Evolutionary conservation across 306 rosid genomes (phyloP).

Genomic region (Astragalus membranaceus): DNA sequence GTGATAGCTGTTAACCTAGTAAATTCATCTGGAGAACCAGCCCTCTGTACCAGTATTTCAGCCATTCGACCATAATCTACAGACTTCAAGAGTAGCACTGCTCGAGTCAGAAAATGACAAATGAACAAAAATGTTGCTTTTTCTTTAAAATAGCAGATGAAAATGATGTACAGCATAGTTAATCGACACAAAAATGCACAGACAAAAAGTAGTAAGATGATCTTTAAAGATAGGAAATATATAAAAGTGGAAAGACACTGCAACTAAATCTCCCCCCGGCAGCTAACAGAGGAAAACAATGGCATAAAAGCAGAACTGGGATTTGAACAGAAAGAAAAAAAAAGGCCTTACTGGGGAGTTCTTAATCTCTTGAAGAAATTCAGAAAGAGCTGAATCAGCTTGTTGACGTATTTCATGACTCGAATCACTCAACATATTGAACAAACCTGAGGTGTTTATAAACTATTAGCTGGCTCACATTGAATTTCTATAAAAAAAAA

Average conservation of each 20-base stretch:
- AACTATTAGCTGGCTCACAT: slow-evolving; percentile 18
- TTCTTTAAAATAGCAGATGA: slow-evolving; percentile 25
- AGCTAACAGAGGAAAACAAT: background rate
- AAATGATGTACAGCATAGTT: slow-evolving; percentile 13
- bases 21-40: slow-evolving; percentile 82
- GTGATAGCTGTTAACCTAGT: slow-evolving; percentile 91
- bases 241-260: background rate
- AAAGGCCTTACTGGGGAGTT: slow-evolving; percentile 87
- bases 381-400: slow-evolving; percentile 98
- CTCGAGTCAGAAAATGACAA: slow-evolving; percentile 91
- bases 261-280: slow-evolving; percentile 9
- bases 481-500: background rate
- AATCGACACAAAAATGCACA: slow-evolving; percentile 17
- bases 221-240: slow-evolving; percentile 5
- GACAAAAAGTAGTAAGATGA: background rate
- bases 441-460: slow-evolving; percentile 65
- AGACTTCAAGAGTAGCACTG: slow-evolving; percentile 99
- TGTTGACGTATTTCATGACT: slow-evolving; percentile 97
- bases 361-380: slow-evolving; percentile 97
- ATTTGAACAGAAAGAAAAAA: background rate
- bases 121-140: slow-evolving; percentile 61
- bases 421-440: slow-evolving; percentile 93
- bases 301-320: slow-evolving; percentile 2
- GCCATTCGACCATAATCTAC: slow-evolving; percentile 99
- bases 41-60: slow-evolving; percentile 89